Evolutionary conservation across 2,329 filamentous ascomycete genomes (phyloP).

Genomic region (Penicillium oxalicum): DNA sequence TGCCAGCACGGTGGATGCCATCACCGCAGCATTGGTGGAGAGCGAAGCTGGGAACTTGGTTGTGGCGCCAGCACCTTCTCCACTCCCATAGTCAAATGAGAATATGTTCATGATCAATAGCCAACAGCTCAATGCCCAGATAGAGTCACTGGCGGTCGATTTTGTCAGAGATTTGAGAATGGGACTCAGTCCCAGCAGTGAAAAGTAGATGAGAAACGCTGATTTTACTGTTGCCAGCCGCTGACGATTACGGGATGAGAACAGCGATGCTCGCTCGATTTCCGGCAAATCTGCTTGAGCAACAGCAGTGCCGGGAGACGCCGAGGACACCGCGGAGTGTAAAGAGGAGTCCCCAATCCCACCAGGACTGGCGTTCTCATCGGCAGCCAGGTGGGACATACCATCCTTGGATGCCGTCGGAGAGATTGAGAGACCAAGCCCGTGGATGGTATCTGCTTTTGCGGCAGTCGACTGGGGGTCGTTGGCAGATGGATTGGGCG

Average conservation of each 20-base stretch:
- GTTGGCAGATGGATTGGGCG: slow-evolving; percentile 24
- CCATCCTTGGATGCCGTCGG: slow-evolving; percentile 31
- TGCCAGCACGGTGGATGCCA: slow-evolving; percentile 91
- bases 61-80: slow-evolving; percentile 37
- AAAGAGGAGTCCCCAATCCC: slow-evolving; percentile 37
- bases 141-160: slow-evolving; percentile 87
- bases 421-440: slow-evolving; percentile 40
- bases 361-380: slow-evolving; percentile 43
- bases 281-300: slow-evolving; percentile 23
- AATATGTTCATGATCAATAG: slow-evolving; percentile 92
- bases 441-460: slow-evolving; percentile 32
- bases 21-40: slow-evolving; percentile 91
- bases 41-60: slow-evolving; percentile 57
- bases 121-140: slow-evolving; percentile 95
- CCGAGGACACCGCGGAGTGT: slow-evolving; percentile 15
- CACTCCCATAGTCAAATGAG: slow-evolving; percentile 90
- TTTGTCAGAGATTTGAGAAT: slow-evolving; percentile 94
- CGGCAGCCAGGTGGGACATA: slow-evolving; percentile 24
- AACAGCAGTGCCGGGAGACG: slow-evolving; percentile 12
- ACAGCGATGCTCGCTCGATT: slow-evolving; percentile 23
- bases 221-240: slow-evolving; percentile 82
- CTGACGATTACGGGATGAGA: slow-evolving; percentile 54
- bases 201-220: slow-evolving; percentile 85
- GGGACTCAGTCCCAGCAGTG: slow-evolving; percentile 82
- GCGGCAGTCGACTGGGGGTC: slow-evolving; percentile 23